Percentiles rank a stretch among this genome's conserved stretches.
These are phyloP conservation scores for Setaria italica DNA, from an alignment of 202 grass and related monocot genomes.

Conservation along the genomic window DNA sequence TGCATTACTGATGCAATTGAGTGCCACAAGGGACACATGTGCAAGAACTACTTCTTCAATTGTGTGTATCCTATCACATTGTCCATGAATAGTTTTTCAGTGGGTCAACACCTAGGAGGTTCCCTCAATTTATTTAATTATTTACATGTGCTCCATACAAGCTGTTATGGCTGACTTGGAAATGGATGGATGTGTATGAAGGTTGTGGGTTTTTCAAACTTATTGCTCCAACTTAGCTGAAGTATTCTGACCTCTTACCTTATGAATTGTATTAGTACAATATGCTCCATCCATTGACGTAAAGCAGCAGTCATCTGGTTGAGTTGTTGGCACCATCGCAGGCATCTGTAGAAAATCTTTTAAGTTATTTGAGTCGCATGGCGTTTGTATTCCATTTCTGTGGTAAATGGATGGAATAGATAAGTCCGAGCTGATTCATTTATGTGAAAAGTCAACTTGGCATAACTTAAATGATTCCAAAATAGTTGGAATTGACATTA, in stretches of 20 bases:
- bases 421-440: not conserved
- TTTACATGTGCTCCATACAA: not conserved
- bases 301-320: not conserved
- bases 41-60: not conserved
- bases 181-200: not conserved
- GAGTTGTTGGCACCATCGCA: not conserved
- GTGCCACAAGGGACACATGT: not conserved
- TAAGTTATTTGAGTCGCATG: not conserved
- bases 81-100: not conserved
- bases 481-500: not conserved
- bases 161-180: not conserved
- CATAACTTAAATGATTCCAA: not conserved
- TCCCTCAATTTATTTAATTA: not conserved
- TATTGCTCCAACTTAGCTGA: not conserved
- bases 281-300: not conserved
- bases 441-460: slow-evolving; percentile 6
- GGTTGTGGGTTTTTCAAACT: slow-evolving; percentile 4
- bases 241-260: not conserved
- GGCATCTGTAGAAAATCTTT: not conserved
- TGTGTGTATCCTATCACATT: not conserved
- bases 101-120: not conserved
- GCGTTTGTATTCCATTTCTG: not conserved
- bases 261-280: not conserved
- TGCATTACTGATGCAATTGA: not conserved
- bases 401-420: not conserved